Conservation (phyloP, 371 early-diverging fungal species). For the Conidiobolus coronatus region DNA sequence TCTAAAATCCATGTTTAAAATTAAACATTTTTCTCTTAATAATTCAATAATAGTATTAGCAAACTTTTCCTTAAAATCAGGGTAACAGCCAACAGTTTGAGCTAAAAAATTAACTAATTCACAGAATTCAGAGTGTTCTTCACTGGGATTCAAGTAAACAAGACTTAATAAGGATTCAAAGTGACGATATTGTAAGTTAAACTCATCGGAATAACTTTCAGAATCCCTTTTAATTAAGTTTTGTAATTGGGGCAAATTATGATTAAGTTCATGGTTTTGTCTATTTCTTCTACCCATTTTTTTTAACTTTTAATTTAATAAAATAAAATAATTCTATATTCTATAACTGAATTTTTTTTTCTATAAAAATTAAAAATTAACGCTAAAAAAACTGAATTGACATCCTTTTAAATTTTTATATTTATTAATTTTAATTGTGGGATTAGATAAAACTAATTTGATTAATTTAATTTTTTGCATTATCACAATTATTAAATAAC, state of each 20-base stretch:
- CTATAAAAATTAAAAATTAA: too few species aligned
- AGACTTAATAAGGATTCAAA: conserved; percentile 67
- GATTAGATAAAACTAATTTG: too few species aligned
- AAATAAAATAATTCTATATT: too few species aligned
- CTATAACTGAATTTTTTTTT: too few species aligned
- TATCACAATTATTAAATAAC: too few species aligned
- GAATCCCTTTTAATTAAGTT: conserved; percentile 90
- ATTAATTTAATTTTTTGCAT: too few species aligned
- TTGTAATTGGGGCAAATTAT: conserved; percentile 88
- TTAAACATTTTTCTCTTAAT: conserved; percentile 46
- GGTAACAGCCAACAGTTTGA: conserved; percentile 68
- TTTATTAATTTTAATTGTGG: too few species aligned
- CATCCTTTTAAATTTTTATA: too few species aligned
- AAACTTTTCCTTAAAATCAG: conserved; percentile 47
- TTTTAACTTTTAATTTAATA: background rate
- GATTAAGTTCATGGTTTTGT: conserved; percentile 43
- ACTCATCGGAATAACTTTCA: conserved; percentile 77
- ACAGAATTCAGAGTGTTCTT: conserved; percentile 54
- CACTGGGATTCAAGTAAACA: conserved; percentile 70
- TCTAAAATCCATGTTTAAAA: conserved; percentile 59
- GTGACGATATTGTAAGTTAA: conserved; percentile 76
- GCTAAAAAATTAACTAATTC: conserved; percentile 70
- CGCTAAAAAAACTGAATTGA: too few species aligned
- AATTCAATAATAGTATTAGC: conserved; percentile 61
- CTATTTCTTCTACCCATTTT: conserved; percentile 39